Conservation (phyloP, 2,329 filamentous ascomycete genomes). For the Lachnellula hyalina region DNA sequence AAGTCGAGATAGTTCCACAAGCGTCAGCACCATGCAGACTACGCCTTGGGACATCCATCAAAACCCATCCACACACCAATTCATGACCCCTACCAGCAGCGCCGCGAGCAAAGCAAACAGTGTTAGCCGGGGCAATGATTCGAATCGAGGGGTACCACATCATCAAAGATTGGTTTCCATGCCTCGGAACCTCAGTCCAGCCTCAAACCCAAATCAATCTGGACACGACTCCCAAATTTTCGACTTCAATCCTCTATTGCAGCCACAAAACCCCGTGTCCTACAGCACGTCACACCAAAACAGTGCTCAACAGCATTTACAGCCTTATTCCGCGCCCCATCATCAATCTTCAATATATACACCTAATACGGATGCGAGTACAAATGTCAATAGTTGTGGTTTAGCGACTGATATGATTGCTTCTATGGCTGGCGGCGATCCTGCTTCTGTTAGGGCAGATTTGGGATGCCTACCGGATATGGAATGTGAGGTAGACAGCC, state of each 20-base stretch:
- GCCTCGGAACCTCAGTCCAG: conserved; percentile 13
- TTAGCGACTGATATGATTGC: conserved; percentile 41
- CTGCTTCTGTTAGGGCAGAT: conserved; percentile 34
- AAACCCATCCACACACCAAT: conserved; percentile 15
- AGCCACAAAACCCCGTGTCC: neutral
- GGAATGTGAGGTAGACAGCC: conserved; percentile 40
- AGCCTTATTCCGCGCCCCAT: conserved; percentile 11
- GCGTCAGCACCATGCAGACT: conserved; percentile 17
- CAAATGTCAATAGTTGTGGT: conserved; percentile 31
- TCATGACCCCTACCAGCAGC: conserved; percentile 19
- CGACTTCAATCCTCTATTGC: conserved; percentile 10
- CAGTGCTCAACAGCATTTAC: conserved; percentile 14
- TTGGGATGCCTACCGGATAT: conserved; percentile 35
- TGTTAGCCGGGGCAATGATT: conserved; percentile 6
- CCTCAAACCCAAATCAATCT: conserved; percentile 7
- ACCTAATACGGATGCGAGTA: conserved; percentile 5
- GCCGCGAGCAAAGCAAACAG: conserved; percentile 18
- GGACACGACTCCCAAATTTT: conserved; percentile 17
- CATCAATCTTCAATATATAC: conserved; percentile 16
- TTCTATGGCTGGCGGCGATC: conserved; percentile 35
- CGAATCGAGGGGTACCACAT: conserved; percentile 7
- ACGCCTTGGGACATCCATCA: conserved; percentile 23
- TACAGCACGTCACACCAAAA: neutral
- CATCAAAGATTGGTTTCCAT: conserved; percentile 15
- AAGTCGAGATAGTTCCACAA: conserved; percentile 23